phyloP scores from a whole-genome alignment of 495 filamentous ascomycete genomes.

The Penicillium pulvis region DNA sequence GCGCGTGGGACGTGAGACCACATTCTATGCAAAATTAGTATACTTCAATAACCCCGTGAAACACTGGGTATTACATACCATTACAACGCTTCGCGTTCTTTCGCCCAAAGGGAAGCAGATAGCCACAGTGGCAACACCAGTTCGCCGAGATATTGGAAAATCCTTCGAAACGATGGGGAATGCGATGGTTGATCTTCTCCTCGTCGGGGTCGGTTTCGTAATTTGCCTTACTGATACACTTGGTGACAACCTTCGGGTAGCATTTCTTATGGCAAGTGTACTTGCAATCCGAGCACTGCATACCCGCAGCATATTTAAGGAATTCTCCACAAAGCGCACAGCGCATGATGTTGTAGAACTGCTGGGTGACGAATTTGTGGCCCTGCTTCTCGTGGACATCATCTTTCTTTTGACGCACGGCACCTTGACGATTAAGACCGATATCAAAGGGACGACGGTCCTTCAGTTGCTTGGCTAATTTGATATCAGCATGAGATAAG shows the following conservation, averaged over 20 bases:
- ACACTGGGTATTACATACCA: slow-evolving; percentile 53
- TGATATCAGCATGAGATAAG: slow-evolving; percentile 35
- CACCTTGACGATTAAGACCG: slow-evolving; percentile 91
- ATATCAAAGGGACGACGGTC: slow-evolving; percentile 75
- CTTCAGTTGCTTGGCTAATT: slow-evolving; percentile 65
- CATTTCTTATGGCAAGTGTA: slow-evolving; percentile 98
- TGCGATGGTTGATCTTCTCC: slow-evolving; percentile 98
- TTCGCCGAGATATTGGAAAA: slow-evolving; percentile 97
- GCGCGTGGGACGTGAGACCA: slow-evolving; percentile 82
- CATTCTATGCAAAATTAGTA: slow-evolving; percentile 68
- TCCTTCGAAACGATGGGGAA: slow-evolving; percentile 91
- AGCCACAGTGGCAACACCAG: slow-evolving; percentile 99
- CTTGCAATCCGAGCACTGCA: slow-evolving; percentile 99
- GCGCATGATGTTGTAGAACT: slow-evolving; percentile 99
- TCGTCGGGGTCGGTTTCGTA: slow-evolving; percentile 97
- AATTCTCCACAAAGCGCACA: slow-evolving; percentile 98
- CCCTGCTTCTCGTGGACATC: slow-evolving; percentile 97
- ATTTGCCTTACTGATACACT: slow-evolving; percentile 99
- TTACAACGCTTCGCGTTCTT: slow-evolving; percentile 91
- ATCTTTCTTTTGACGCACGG: slow-evolving; percentile 95
- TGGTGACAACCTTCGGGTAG: slow-evolving; percentile 96
- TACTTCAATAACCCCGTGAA: slow-evolving; percentile 2
- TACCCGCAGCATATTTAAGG: slow-evolving; percentile 95
- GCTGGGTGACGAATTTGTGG: slow-evolving; percentile 96
- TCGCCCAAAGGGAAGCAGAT: slow-evolving; percentile 93